Evolutionary conservation across 305 asterid genomes (phyloP).

Genomic region (Rubia tinctorum): DNA sequence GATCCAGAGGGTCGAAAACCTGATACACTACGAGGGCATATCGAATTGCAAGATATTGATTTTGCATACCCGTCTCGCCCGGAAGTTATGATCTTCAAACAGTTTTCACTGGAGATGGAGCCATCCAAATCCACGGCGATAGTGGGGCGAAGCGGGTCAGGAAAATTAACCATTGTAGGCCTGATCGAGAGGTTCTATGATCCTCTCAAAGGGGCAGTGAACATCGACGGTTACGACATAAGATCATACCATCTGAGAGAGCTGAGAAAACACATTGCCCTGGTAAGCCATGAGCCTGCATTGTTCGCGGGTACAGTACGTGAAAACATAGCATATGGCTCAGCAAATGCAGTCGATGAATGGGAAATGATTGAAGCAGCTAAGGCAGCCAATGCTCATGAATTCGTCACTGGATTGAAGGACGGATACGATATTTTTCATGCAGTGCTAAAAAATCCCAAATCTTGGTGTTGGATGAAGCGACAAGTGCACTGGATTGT

Average conservation of each 20-base stretch:
- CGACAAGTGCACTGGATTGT: slow-evolving; percentile 81
- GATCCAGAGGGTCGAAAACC: slow-evolving; percentile 56
- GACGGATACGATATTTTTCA: slow-evolving; percentile 78
- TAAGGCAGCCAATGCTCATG: slow-evolving; percentile 82
- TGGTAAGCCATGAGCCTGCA: slow-evolving; percentile 86
- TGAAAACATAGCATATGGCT: slow-evolving; percentile 63
- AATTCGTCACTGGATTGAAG: slow-evolving; percentile 60
- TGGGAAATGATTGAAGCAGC: slow-evolving; percentile 68
- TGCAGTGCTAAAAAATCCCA: too few species aligned
- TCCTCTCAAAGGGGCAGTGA: slow-evolving; percentile 59
- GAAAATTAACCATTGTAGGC: slow-evolving; percentile 72
- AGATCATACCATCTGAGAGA: slow-evolving; percentile 57
- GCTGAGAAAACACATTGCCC: slow-evolving; percentile 66
- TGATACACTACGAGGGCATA: slow-evolving; percentile 44
- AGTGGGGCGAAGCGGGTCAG: slow-evolving; percentile 91
- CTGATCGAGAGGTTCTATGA: slow-evolving; percentile 81
- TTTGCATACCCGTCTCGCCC: slow-evolving; percentile 81
- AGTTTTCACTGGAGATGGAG: slow-evolving; percentile 54
- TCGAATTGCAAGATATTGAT: slow-evolving; percentile 57
- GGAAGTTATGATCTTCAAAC: slow-evolving; percentile 45
- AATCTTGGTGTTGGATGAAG: slow-evolving; percentile 79
- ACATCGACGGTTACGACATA: slow-evolving; percentile 69
- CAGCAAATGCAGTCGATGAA: slow-evolving; percentile 39
- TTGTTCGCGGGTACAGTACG: slow-evolving; percentile 66
- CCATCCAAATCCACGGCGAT: slow-evolving; percentile 78